A percentile compares a stretch with the other conserved stretches of the same genome.
Evolutionary conservation across 306 rosid genomes (phyloP).

Genomic region (Echinosophora koreensis): DNA sequence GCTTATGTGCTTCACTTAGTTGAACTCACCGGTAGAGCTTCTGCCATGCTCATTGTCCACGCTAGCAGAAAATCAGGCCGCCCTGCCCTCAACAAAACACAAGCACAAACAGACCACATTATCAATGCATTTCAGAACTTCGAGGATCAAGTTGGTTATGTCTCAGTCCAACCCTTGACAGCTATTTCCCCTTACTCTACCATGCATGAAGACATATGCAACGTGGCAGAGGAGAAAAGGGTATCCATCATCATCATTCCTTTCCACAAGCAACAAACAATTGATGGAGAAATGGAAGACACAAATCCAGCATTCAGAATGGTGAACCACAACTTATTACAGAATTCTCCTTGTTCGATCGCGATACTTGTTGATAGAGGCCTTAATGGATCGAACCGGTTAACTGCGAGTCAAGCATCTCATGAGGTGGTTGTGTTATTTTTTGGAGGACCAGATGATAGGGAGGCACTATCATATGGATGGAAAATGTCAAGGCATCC

Average conservation of each 20-base stretch:
- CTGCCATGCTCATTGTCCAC: slow-evolving; percentile 88
- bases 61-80: slow-evolving; percentile 63
- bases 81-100: slow-evolving; percentile 69
- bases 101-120: slow-evolving; percentile 85
- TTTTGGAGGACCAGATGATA: slow-evolving; percentile 88
- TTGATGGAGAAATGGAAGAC: slow-evolving; percentile 85
- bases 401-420: slow-evolving; percentile 53
- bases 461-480: slow-evolving; percentile 82
- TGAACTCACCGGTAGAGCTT: slow-evolving; percentile 88
- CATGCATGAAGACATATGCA: slow-evolving; percentile 89
- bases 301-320: slow-evolving; percentile 73
- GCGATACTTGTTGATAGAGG: slow-evolving; percentile 87
- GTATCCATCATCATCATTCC: slow-evolving; percentile 78
- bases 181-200: slow-evolving; percentile 80
- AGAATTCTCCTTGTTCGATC: slow-evolving; percentile 77
- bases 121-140: slow-evolving; percentile 75
- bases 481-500: slow-evolving; percentile 81
- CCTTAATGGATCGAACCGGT: slow-evolving; percentile 63
- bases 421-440: slow-evolving; percentile 65
- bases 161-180: slow-evolving; percentile 69
- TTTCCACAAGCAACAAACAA: slow-evolving; percentile 89
- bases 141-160: slow-evolving; percentile 61
- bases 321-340: slow-evolving; percentile 78
- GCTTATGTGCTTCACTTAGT: slow-evolving; percentile 74
- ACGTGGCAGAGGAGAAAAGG: slow-evolving; percentile 79